A percentile compares a stretch with the other conserved stretches of the same genome.
Evolutionary conservation across 129 eudicot genomes (phyloP).

Genomic region (Flaveria sonorensis): DNA sequence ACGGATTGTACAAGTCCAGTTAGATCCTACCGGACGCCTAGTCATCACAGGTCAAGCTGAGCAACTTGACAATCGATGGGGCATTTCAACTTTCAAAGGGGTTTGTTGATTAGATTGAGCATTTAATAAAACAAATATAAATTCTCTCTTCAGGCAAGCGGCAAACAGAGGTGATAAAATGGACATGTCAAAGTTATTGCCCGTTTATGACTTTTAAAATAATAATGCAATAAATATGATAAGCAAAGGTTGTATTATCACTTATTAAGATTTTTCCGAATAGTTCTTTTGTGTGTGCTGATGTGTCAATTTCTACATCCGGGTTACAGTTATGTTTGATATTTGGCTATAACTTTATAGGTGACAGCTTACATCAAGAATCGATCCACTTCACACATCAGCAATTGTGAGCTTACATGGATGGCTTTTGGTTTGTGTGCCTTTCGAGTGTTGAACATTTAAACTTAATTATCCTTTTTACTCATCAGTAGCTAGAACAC

Average conservation of each 20-base stretch:
- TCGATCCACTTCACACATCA: conserved; percentile 79
- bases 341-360: conserved; percentile 32
- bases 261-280: too few relatives aligned
- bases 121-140: neutral
- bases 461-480: too few relatives aligned
- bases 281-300: too few relatives aligned
- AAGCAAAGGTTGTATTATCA: too few relatives aligned
- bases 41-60: conserved; percentile 95
- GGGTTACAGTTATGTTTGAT: too few relatives aligned
- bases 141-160: neutral
- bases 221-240: too few relatives aligned
- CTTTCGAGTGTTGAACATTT: too few relatives aligned
- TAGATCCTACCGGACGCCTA: conserved; percentile 87
- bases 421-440: conserved; percentile 51
- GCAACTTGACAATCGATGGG: conserved; percentile 94
- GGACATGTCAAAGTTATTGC: too few relatives aligned
- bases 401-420: conserved; percentile 96
- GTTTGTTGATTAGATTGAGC: conserved; percentile 24
- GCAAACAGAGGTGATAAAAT: too few relatives aligned
- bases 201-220: too few relatives aligned
- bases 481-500: conserved; percentile 3
- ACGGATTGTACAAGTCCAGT: conserved; percentile 45
- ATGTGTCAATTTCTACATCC: too few relatives aligned
- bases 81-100: conserved; percentile 78
- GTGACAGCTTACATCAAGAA: conserved; percentile 77